A percentile compares a stretch with the other conserved stretches of the same genome.
phyloP scores from a whole-genome alignment of 2,329 filamentous ascomycete species.

The Aspergillus novofumigatus region DNA sequence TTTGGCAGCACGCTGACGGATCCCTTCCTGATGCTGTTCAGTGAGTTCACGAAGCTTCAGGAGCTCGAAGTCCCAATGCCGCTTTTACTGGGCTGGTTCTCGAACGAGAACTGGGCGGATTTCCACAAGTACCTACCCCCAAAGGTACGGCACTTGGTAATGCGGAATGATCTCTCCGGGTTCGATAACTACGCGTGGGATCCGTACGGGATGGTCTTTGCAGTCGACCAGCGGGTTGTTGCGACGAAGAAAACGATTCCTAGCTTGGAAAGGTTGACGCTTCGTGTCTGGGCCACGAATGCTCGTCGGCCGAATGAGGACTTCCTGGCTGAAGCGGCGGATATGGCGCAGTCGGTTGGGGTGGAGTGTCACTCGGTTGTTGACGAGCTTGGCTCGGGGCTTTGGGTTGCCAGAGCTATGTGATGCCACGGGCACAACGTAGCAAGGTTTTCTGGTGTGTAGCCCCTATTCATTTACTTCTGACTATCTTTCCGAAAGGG shows the following conservation, averaged over 20 bases:
- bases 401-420: not conserved
- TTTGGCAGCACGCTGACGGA: not conserved
- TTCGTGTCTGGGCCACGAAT: not conserved
- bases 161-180: not conserved
- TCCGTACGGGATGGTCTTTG: not conserved
- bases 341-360: not conserved
- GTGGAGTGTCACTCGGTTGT: not conserved
- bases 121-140: not conserved
- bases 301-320: not conserved
- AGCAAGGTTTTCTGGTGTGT: no score
- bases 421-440: no score
- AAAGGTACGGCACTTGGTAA: not conserved
- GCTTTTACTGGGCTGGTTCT: not conserved
- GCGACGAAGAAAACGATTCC: not conserved
- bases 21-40: not conserved
- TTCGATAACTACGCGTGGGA: not conserved
- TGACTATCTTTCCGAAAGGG: no score
- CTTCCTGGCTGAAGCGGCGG: not conserved
- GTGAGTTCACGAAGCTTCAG: not conserved
- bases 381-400: not conserved
- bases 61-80: not conserved
- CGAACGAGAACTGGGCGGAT: not conserved
- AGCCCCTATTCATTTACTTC: no score
- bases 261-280: not conserved
- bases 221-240: not conserved